Percentiles rank a stretch among this genome's conserved stretches.
Conservation (phyloP, 129 eudicot genomes). For the Chrysanthemum makinoi region DNA sequence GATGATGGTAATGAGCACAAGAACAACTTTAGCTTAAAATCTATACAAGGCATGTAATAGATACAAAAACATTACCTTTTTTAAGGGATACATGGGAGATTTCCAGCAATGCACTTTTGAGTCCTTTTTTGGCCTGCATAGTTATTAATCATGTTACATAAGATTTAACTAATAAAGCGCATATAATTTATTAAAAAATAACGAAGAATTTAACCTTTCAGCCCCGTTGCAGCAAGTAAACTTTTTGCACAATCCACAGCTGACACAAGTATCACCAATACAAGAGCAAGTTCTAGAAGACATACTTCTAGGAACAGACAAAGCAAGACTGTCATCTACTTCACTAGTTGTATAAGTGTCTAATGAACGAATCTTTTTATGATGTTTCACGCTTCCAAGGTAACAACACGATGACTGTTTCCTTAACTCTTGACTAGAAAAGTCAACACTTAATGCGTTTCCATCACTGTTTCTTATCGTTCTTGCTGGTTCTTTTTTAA, state of each 20-base stretch:
- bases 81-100: constrained; percentile 58
- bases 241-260: constrained; percentile 39
- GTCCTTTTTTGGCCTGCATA: constrained; percentile 38
- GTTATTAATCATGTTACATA: constrained; percentile 13
- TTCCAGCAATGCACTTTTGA: constrained; percentile 74
- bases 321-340: constrained; percentile 32
- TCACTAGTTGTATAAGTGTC: constrained; percentile 34
- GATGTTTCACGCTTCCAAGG: constrained; percentile 33
- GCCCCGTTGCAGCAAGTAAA: constrained; percentile 29
- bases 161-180: not conserved
- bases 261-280: constrained; percentile 28
- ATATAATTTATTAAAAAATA: not conserved
- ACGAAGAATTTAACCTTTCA: constrained; percentile 39
- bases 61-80: constrained; percentile 51
- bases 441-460: constrained; percentile 56
- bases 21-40: not conserved
- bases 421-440: constrained; percentile 36
- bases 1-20: too few species aligned
- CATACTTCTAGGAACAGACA: constrained; percentile 36
- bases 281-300: constrained; percentile 42
- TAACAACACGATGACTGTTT: constrained; percentile 45
- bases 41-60: not conserved
- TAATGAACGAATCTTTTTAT: constrained; percentile 42
- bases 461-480: constrained; percentile 74
- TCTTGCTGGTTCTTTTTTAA: constrained; percentile 42